Evolutionary conservation across 2,329 filamentous ascomycete genomes (phyloP).

Genomic region (Fusarium chuoi): DNA sequence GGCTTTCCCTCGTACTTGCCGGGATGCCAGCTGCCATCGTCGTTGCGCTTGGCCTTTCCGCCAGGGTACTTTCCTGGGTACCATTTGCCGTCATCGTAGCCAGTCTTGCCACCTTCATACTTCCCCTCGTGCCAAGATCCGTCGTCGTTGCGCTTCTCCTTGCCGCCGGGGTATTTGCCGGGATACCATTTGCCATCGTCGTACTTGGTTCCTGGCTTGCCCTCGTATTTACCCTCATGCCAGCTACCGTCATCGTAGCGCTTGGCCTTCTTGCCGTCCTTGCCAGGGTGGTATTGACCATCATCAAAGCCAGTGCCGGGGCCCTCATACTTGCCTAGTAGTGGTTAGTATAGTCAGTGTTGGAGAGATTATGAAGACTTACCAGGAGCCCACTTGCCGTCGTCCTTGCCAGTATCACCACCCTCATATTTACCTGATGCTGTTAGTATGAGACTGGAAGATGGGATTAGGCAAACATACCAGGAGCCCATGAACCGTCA

Average conservation of each 20-base stretch:
- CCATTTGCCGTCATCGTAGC: constrained; percentile 23
- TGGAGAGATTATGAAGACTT: rapidly evolving
- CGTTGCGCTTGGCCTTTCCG: background rate
- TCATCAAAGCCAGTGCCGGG: background rate
- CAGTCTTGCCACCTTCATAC: background rate
- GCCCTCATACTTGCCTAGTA: constrained; percentile 22
- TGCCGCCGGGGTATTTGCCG: constrained; percentile 14
- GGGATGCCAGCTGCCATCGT: background rate
- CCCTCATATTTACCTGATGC: constrained; percentile 21
- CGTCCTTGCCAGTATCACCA: background rate
- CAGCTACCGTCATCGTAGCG: constrained; percentile 11
- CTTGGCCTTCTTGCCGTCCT: background rate
- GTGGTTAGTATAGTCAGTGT: background rate
- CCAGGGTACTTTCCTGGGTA: constrained; percentile 32
- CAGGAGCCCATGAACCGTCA: constrained; percentile 24
- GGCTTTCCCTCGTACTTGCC: constrained; percentile 23
- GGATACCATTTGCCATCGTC: constrained; percentile 12
- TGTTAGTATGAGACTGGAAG: background rate
- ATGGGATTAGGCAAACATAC: background rate
- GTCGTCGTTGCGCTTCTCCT: constrained; percentile 10
- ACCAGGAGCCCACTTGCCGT: constrained; percentile 24
- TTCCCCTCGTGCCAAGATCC: background rate
- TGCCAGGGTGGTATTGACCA: background rate
- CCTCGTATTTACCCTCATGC: constrained; percentile 23
- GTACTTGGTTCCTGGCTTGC: constrained; percentile 6